phyloP scores from a whole-genome alignment of 2,329 filamentous ascomycete genomes.

The Tothia fuscella region DNA sequence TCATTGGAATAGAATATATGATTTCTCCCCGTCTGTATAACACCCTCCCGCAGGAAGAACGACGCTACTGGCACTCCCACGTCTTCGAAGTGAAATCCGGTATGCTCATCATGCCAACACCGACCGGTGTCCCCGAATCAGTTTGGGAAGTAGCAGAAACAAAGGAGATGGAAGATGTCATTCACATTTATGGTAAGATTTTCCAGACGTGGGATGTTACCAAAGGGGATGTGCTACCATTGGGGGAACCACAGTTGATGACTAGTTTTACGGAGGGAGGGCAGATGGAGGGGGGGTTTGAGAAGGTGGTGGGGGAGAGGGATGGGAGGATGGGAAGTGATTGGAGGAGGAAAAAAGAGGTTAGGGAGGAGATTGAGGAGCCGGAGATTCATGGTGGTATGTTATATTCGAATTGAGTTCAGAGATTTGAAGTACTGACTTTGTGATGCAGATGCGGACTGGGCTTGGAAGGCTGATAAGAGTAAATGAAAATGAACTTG shows the following conservation, averaged over 20 bases:
- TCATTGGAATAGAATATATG: conserved; percentile 86
- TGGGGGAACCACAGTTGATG: conserved; percentile 53
- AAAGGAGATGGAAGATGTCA: conserved; percentile 65
- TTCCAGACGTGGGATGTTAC: conserved; percentile 85
- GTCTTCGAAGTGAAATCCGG: conserved; percentile 65
- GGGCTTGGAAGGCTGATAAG: conserved; percentile 5
- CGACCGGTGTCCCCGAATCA: conserved; percentile 39
- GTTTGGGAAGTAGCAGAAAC: conserved; percentile 69
- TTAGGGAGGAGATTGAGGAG: conserved; percentile 40
- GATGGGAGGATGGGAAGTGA: conserved; percentile 44
- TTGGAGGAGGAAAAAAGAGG: conserved; percentile 39
- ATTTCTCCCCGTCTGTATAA: conserved; percentile 58
- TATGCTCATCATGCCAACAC: conserved; percentile 67
- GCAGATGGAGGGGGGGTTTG: conserved; percentile 33
- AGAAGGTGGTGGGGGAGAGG: conserved; percentile 36
- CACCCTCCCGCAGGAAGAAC: conserved; percentile 53
- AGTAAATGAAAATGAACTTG: no score
- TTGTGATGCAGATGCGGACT: conserved; percentile 3
- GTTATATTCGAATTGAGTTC: no score
- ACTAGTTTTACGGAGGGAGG: conserved; percentile 43
- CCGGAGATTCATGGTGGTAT: conserved; percentile 36
- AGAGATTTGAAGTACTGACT: no score
- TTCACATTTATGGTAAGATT: conserved; percentile 68
- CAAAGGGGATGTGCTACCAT: conserved; percentile 51
- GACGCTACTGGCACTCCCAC: conserved; percentile 68